Evolutionary conservation across 2,329 filamentous ascomycete genomes (phyloP), one percentile per base, ranked within the genome.

Genomic region (Arthrobotrys sphaeroides): DNA sequence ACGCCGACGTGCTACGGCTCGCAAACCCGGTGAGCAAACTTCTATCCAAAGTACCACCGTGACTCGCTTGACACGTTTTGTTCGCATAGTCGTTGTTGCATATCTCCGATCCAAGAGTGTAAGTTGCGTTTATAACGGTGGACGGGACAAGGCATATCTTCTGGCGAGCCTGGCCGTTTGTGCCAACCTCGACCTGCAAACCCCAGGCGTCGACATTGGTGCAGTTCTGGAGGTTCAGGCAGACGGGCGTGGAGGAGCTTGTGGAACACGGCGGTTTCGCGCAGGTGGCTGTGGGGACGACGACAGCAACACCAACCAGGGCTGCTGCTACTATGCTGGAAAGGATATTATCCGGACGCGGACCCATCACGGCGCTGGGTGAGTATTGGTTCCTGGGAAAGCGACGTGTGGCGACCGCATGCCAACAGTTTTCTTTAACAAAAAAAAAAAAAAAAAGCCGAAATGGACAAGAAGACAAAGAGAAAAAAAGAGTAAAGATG

Each of bases 161-260:
- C 45, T 74, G 70, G 6, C 62, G 28, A 12, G 70, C 55, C 45
- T 53, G 55, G 6, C 66, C 57, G 22, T 36, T 43, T n/a, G 45
- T 40, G 12, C 66, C 66, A 10, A 74, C 43, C 28, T 66, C 61
- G 43, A 74, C 45, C 42, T 74, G 70, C 12, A 74, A 33, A 4
- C 70, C 70, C 70, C 70, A 74, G 16, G 70, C 70, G 38, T 74
- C 57, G 38, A 74, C 70, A 51, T 74, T 74, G 22, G 70, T 74
- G 43, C 70, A 74, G 38, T 74, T 74, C 28, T 59, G 49, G 10
- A 74, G 62, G 61, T 74, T 74, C 18, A 74, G 55, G 47, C 70
- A 74, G 40, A 65, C 45, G 12, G 70, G 70, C 6, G 62, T 47
- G 22, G 64, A n/a, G n/a, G n/a, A 51, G 16, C 65, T 45, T 60